Evolutionary conservation across 306 rosid genomes (phyloP), one percentile per base, ranked within the genome.

Genomic region (Ziziphus jujuba): DNA sequence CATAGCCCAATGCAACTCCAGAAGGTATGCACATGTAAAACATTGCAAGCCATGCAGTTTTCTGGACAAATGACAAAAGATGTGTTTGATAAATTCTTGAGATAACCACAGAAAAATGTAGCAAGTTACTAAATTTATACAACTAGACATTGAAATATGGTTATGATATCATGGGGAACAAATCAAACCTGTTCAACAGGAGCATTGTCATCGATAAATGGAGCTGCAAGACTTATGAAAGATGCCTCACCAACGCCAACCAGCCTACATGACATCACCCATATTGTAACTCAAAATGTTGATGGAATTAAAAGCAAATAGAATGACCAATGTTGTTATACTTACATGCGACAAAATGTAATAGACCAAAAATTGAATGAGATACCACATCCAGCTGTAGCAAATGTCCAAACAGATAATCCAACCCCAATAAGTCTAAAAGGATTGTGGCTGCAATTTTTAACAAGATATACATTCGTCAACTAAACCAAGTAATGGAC

Each of bases 161-260:
- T n/a, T 6, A 9, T 34, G 56, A 50, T 47, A 24, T 31, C 56
- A 64, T 52, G 63, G 47, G 54, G 33, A 35, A 74, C 60, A 54
- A 73, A 54, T 34, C 81, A 73, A 80, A 92, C 98, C 93, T 83
- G 93, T 65, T 82, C 66, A 73, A 19, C 66, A 51, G 98, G 98
- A 33, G 98, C 98, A 77, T 93, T 86, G 67, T 93, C 98, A 81
- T 93, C 98, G 66, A 93, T 93, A 74, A 87, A 93, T 35, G 98
- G 98, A 56, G 98, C 98, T 5, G 95, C 98, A 53, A 93, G 95
- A 78, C 98, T 93, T 65, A 93, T 86, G 77, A 93, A 93, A 75
- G 98, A 93, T 66, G 98, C 98, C 84, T 93, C 98, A 28, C 98
- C 98, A 34, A 93, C 93, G 66, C 98, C 98, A 34, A 93, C 97